These are phyloP conservation scores for Paramecium sonneborni DNA, from an alignment of 73 alveolate species.

Conservation along the genomic window DNA sequence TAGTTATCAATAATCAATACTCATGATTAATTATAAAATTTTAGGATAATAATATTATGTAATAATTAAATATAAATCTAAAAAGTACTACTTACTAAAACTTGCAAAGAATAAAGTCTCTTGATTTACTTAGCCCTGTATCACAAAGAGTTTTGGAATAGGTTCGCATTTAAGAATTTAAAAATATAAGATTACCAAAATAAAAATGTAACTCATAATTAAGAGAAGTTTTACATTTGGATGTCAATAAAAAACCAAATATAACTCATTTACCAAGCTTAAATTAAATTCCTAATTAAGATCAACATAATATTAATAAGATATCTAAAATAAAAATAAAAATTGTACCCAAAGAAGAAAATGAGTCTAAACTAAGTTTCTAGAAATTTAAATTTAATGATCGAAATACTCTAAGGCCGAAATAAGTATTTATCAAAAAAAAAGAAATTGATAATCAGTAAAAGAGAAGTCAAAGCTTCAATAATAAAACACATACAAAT, in stretches of 20 bases:
- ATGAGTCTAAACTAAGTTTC: neutral
- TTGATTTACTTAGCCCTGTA: neutral
- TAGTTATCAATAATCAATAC: neutral
- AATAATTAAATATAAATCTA: neutral
- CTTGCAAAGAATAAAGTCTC: neutral
- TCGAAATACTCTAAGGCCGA: neutral
- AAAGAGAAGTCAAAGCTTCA: constrained; percentile 1
- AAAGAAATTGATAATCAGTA: neutral
- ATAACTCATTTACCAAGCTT: neutral
- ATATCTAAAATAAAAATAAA: neutral
- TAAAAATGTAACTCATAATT: neutral
- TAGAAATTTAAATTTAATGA: neutral
- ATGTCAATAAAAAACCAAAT: neutral
- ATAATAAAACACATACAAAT: neutral
- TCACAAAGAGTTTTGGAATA: neutral
- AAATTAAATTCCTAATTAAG: neutral
- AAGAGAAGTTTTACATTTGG: neutral
- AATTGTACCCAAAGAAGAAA: neutral
- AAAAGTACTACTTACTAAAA: neutral
- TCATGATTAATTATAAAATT: neutral
- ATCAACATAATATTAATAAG: neutral
- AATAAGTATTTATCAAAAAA: neutral
- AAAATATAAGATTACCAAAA: neutral
- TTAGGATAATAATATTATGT: neutral
- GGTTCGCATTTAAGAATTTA: neutral